phyloP scores from a whole-genome alignment of 352 stramenopile species.

The Pythium myriotylum region DNA sequence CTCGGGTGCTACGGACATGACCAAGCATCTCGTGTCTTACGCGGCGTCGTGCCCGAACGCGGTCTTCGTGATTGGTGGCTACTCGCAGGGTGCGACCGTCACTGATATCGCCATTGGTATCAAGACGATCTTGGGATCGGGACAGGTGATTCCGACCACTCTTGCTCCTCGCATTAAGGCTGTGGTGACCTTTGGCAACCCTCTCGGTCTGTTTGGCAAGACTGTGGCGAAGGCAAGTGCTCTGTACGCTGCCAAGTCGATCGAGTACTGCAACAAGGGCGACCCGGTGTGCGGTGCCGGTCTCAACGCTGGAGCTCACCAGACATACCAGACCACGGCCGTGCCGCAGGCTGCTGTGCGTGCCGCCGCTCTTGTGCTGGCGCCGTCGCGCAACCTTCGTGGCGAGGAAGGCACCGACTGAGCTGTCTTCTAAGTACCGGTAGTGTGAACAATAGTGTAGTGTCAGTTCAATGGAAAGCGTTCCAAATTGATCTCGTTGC shows the following conservation, averaged over 20 bases:
- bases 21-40: conserved; percentile 34
- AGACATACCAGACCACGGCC: conserved; percentile 9
- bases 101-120: conserved; percentile 37
- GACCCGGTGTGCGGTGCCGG: conserved; percentile 14
- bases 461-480: neutral
- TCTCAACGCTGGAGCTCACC: conserved; percentile 5
- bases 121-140: conserved; percentile 27
- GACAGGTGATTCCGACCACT: conserved; percentile 22
- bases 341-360: neutral
- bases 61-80: conserved; percentile 10
- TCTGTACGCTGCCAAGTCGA: conserved; percentile 7
- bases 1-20: conserved; percentile 37
- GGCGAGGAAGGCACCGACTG: neutral
- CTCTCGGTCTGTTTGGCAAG: neutral
- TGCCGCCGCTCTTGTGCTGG: neutral
- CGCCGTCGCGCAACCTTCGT: neutral
- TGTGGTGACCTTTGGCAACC: conserved; percentile 28
- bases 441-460: neutral
- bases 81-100: conserved; percentile 26
- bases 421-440: no score
- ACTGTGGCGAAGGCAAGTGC: conserved; percentile 1
- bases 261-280: conserved; percentile 14
- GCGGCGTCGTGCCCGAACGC: conserved; percentile 33
- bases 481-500: neutral
- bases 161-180: conserved; percentile 31